Percentiles rank a stretch among this genome's conserved stretches.
These are phyloP conservation scores for Sporisorium scitamineum DNA, from an alignment of 1,284 basidiomycete species.

Conservation along the genomic window DNA sequence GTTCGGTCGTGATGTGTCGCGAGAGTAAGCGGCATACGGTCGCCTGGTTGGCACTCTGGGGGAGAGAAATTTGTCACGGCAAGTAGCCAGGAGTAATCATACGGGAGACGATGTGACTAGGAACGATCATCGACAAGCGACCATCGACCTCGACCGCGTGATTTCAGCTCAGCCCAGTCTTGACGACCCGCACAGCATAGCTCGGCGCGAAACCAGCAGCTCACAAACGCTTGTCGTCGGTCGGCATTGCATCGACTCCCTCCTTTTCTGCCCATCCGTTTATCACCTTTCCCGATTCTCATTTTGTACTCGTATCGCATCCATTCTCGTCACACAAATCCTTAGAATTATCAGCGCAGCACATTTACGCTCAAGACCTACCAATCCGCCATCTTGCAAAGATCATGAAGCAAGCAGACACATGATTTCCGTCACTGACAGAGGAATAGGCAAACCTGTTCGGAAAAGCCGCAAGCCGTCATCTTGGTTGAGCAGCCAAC, in stretches of 20 bases:
- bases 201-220: not conserved
- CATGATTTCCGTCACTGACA: not conserved
- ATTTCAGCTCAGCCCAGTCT: not conserved
- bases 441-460: not conserved
- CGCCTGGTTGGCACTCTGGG: not conserved
- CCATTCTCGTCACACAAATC: slow-evolving; percentile 12
- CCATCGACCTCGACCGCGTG: not conserved
- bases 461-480: not conserved
- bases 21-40: slow-evolving; percentile 28
- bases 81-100: not conserved
- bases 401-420: not conserved
- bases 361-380: not conserved
- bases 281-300: not conserved
- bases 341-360: not conserved
- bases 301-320: slow-evolving; percentile 21
- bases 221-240: not conserved
- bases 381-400: not conserved
- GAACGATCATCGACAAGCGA: not conserved
- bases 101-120: not conserved
- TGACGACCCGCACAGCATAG: no score
- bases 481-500: not conserved
- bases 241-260: not conserved
- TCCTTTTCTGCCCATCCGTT: not conserved
- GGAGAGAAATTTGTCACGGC: not conserved
- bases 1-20: slow-evolving; percentile 53